phyloP scores from a whole-genome alignment of 2,329 filamentous ascomycete species.

The Pezicula neosporulosa region DNA sequence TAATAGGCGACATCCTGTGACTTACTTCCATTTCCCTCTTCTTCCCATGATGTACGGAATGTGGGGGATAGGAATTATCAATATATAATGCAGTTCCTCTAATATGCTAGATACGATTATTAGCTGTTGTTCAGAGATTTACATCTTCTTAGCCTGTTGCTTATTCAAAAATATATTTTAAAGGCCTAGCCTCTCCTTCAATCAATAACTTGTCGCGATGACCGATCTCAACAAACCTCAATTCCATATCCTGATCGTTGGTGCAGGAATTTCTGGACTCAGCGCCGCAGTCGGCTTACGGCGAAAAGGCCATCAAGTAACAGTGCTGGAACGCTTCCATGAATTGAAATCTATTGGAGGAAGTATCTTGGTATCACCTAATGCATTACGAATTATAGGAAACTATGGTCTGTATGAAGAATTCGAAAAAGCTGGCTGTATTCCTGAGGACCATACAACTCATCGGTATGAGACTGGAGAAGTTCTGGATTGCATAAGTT shows the following conservation, averaged over 20 bases:
- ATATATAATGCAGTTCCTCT: too few species aligned
- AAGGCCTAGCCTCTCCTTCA: too few species aligned
- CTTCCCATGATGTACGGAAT: too few species aligned
- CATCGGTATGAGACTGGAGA: background rate
- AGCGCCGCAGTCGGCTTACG: conserved; percentile 25
- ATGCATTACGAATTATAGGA: conserved; percentile 28
- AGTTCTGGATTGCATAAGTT: background rate
- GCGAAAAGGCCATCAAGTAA: conserved; percentile 22
- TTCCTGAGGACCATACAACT: background rate
- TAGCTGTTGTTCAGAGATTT: too few species aligned
- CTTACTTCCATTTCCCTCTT: too few species aligned
- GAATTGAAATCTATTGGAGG: conserved; percentile 36
- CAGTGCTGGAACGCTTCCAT: conserved; percentile 22
- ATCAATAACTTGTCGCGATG: too few species aligned
- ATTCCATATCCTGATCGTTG: conserved; percentile 25
- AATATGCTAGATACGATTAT: too few species aligned
- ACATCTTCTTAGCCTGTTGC: too few species aligned
- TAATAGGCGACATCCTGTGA: too few species aligned
- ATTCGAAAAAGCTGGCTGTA: conserved; percentile 21
- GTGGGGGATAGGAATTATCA: too few species aligned
- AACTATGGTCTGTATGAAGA: conserved; percentile 16
- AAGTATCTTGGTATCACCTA: conserved; percentile 34
- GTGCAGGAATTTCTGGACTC: conserved; percentile 30
- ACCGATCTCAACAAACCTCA: too few species aligned
- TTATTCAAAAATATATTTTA: too few species aligned